Conservation (phyloP, 345 rosid genomes). For the Dimocarpus longan region DNA sequence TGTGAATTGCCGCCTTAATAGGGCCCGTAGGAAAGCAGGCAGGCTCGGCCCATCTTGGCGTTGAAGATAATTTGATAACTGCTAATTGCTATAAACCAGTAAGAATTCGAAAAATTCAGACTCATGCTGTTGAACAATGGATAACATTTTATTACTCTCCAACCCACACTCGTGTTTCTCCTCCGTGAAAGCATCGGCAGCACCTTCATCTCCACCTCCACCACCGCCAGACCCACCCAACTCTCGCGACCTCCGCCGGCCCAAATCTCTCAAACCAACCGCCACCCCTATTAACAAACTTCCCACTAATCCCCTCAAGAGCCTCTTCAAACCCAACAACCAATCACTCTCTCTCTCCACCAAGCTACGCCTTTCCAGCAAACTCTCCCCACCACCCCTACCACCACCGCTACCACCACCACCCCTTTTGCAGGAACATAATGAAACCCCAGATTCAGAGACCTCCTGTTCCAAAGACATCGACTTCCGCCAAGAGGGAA, state of each 20-base stretch:
- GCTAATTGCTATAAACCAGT: no score
- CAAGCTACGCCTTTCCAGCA: constrained; percentile 79
- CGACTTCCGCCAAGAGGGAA: constrained; percentile 69
- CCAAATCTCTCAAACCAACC: constrained; percentile 39
- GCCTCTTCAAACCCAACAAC: constrained; percentile 19
- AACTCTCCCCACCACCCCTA: constrained; percentile 69
- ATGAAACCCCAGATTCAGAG: constrained; percentile 26
- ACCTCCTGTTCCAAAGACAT: background rate
- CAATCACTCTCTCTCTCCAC: constrained; percentile 47
- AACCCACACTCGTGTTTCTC: constrained; percentile 46
- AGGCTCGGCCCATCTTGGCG: no score
- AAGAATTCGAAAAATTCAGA: no score
- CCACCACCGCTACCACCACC: constrained; percentile 30
- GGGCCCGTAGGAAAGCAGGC: no score
- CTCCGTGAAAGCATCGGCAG: constrained; percentile 38
- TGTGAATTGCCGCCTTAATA: no score
- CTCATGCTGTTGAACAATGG: constrained; percentile 28
- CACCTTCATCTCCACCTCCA: constrained; percentile 35
- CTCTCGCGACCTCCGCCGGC: constrained; percentile 61
- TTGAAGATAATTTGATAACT: no score
- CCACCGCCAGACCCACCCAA: constrained; percentile 37
- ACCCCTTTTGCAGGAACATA: constrained; percentile 12
- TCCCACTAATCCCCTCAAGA: constrained; percentile 64
- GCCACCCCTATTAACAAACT: constrained; percentile 27
- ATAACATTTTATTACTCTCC: constrained; percentile 38